Conservation (phyloP, 2,329 filamentous ascomycete genomes). For the Pseudogymnoascus verrucosus region DNA sequence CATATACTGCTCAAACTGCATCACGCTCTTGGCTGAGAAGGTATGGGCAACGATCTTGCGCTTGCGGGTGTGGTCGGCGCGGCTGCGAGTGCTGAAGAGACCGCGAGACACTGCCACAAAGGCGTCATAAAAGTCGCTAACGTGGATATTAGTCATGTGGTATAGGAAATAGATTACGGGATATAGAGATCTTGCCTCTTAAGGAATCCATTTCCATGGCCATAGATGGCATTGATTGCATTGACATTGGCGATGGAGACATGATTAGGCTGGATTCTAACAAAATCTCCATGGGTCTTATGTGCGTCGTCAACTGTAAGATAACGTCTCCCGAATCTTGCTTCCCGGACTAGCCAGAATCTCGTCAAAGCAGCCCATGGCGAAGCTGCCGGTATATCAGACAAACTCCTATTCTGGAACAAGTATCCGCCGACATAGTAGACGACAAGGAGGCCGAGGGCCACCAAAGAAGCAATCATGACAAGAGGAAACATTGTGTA, state of each 20-base stretch:
- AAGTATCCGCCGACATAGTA: not conserved
- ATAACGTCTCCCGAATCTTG: slow-evolving; percentile 56
- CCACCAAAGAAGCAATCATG: not conserved
- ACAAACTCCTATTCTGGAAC: not conserved
- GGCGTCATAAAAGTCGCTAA: slow-evolving; percentile 78
- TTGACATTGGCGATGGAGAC: slow-evolving; percentile 71
- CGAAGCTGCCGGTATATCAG: not conserved
- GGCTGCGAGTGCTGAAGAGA: slow-evolving; percentile 81
- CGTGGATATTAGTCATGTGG: not conserved
- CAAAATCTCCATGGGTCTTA: slow-evolving; percentile 63
- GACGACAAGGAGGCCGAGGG: not conserved
- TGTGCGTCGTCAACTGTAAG: slow-evolving; percentile 61
- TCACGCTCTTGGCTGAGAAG: slow-evolving; percentile 70
- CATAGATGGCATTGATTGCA: slow-evolving; percentile 72
- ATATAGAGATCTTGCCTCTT: slow-evolving; percentile 45
- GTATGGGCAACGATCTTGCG: slow-evolving; percentile 80
- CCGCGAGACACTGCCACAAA: slow-evolving; percentile 79
- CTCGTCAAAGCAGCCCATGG: not conserved
- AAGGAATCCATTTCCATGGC: slow-evolving; percentile 68
- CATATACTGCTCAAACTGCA: slow-evolving; percentile 82
- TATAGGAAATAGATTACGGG: not conserved
- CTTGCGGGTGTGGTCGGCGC: slow-evolving; percentile 74
- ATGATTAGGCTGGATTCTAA: slow-evolving; percentile 78
- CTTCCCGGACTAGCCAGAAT: slow-evolving; percentile 62
- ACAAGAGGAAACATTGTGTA: not conserved